Conservation (phyloP, 768 basidiomycete species). For the Leccinum imitatum region DNA sequence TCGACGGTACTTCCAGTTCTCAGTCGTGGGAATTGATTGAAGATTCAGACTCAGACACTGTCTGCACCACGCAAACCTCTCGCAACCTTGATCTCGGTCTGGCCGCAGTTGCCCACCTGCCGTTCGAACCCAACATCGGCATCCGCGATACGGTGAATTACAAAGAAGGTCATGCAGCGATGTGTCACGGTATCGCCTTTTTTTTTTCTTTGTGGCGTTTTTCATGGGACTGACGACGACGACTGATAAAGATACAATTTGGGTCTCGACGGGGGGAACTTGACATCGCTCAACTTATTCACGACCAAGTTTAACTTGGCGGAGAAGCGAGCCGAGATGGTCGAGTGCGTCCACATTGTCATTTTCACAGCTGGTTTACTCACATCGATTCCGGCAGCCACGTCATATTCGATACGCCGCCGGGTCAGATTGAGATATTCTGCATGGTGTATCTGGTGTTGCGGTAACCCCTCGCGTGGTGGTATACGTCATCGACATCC, state of each 20-base stretch:
- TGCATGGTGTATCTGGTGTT: conserved; percentile 91
- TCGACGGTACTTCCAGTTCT: conserved; percentile 7
- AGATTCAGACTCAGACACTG: no score
- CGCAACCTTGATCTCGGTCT: conserved; percentile 43
- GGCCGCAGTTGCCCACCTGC: conserved; percentile 87
- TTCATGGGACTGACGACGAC: conserved; percentile 14
- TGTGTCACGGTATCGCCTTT: conserved; percentile 47
- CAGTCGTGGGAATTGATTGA: no score
- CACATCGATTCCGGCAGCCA: conserved; percentile 51
- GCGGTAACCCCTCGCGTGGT: conserved; percentile 73
- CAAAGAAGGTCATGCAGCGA: conserved; percentile 53
- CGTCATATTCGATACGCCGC: conserved; percentile 87
- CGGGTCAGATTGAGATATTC: conserved; percentile 97
- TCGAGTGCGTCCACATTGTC: conserved; percentile 65
- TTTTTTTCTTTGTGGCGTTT: conserved; percentile 9
- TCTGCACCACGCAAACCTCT: conserved; percentile 64
- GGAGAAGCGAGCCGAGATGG: conserved; percentile 84
- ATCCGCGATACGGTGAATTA: conserved; percentile 61
- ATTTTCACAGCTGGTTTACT: neutral
- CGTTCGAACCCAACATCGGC: conserved; percentile 96
- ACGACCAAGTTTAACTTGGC: conserved; percentile 91
- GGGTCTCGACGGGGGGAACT: conserved; percentile 41
- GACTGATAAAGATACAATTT: conserved; percentile 70
- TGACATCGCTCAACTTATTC: conserved; percentile 95
- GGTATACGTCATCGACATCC: conserved; percentile 97